phyloP scores from a whole-genome alignment of 495 filamentous ascomycete species.

The Aspergillus olivimuriae region DNA sequence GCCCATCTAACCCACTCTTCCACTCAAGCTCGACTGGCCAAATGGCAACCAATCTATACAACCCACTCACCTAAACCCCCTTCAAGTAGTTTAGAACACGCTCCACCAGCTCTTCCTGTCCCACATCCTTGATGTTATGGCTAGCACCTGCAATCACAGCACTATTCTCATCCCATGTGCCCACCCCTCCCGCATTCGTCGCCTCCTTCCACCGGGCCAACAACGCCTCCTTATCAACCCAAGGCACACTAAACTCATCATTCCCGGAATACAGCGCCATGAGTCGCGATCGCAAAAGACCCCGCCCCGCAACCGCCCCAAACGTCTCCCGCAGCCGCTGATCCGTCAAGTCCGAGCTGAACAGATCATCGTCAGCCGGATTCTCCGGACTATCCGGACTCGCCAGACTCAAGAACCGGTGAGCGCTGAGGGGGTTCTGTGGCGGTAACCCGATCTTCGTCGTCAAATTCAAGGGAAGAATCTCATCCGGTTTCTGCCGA shows the following conservation, averaged over 20 bases:
- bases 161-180: slow-evolving; percentile 46
- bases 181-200: slow-evolving; percentile 34
- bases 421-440: slow-evolving; percentile 47
- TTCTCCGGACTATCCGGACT: slow-evolving; percentile 46
- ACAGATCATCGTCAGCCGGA: slow-evolving; percentile 78
- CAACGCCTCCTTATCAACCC: slow-evolving; percentile 57
- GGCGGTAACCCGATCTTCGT: slow-evolving; percentile 39
- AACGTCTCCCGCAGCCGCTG: slow-evolving; percentile 55
- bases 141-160: slow-evolving; percentile 54
- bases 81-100: slow-evolving; percentile 53
- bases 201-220: slow-evolving; percentile 64
- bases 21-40: too few relatives aligned
- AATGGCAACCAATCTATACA: neutral
- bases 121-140: slow-evolving; percentile 53
- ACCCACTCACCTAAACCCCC: slow-evolving; percentile 26
- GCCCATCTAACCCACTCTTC: too few relatives aligned
- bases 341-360: slow-evolving; percentile 70
- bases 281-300: slow-evolving; percentile 46
- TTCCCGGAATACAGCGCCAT: slow-evolving; percentile 56
- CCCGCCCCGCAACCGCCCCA: slow-evolving; percentile 49
- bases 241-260: slow-evolving; percentile 64
- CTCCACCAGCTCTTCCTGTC: slow-evolving; percentile 42
- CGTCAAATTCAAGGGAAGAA: slow-evolving; percentile 50
- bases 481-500: slow-evolving; percentile 29
- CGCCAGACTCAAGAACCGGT: slow-evolving; percentile 60